A percentile compares a stretch with the other conserved stretches of the same genome.
These are phyloP conservation scores for Lentinula novae-zelandiae DNA, from an alignment of 1,284 basidiomycete genomes.

Conservation along the genomic window DNA sequence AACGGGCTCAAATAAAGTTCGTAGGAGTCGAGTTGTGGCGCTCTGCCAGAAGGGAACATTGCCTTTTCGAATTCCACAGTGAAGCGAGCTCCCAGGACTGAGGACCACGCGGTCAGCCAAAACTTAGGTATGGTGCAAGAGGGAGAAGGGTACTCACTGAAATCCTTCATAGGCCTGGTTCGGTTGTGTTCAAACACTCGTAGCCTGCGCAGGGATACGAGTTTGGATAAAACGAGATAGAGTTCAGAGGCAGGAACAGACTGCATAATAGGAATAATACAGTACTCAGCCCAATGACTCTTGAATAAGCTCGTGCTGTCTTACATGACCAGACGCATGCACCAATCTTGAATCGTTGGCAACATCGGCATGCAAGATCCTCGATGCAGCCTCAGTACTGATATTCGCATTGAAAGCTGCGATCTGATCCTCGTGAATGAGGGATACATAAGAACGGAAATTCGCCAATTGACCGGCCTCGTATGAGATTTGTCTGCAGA, in stretches of 20 bases:
- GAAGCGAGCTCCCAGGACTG: constrained; percentile 21
- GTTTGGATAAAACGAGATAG: constrained; percentile 27
- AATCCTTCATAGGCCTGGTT: constrained; percentile 8
- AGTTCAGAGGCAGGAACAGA: constrained; percentile 29
- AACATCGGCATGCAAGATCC: constrained; percentile 33
- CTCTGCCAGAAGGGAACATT: constrained; percentile 31
- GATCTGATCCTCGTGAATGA: constrained; percentile 36
- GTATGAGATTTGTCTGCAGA: constrained; percentile 27
- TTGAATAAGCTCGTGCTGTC: constrained; percentile 14
- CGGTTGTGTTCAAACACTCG: constrained; percentile 32
- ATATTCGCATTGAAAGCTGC: constrained; percentile 19
- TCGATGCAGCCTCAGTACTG: constrained; percentile 18
- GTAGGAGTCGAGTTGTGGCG: constrained; percentile 26
- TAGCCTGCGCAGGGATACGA: constrained; percentile 28
- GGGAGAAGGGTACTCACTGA: constrained; percentile 11
- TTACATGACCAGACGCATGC: constrained; percentile 15
- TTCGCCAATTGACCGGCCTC: constrained; percentile 25
- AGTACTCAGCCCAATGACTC: not conserved
- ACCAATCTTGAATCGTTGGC: constrained; percentile 38
- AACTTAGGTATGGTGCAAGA: not conserved
- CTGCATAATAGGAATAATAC: constrained; percentile 6
- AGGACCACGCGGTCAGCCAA: not conserved
- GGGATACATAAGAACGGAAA: constrained; percentile 33
- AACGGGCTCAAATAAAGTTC: constrained; percentile 31
- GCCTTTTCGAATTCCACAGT: constrained; percentile 31